Base-by-base conservation (phyloP, 768 basidiomycete species). In the Tulasnella sp. region DNA sequence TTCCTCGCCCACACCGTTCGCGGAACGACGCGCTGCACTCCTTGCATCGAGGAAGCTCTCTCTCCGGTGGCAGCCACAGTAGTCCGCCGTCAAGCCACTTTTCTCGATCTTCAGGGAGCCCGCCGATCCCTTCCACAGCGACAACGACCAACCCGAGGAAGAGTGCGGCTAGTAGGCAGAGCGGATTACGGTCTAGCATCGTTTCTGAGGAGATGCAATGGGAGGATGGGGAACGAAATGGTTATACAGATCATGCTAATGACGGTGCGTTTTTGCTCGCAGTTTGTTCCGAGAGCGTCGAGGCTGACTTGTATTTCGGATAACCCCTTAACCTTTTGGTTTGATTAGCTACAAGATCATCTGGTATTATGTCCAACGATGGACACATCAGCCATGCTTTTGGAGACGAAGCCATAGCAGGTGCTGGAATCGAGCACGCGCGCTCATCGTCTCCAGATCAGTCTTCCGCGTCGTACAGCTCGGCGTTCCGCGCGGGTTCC, bases 141-240 rank as follows among this genome's bases (percentile, higher is more conserved):
- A 38, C 36, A 8, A 68, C 58, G 14, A n/a, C n/a, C 25, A 54
- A 54, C 19, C 15, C 52, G 6, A 54, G 52, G 52, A 54, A 64
- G 67, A 75, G 58, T 40, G 52, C 42, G 25, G 49, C 40, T 9
- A n/a, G 74, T 15, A 36, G 74, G 39, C 64, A 67, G 19, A 75
- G 74, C 25, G 74, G 64, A 9, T 36, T 75, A 34, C 34, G 74
- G 31, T 75, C 74, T 9, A 76, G 74, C 29, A 76, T 76, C 68
- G 74, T 76, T 36, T 76, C 74, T 6, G 67, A n/a, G 15, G 74
- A 76, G 11, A 22, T 69, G 37, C 14, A 69, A 8, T 76, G 58
- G 74, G 58, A 76, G 31, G 29, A 54, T 49, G 45, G 34, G 15
- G 72, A 40, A 14, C 37, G 22, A 2, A 49, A 70, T 34, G 67